Base-by-base conservation (phyloP, 768 basidiomycete genomes). In the Wakefieldia striispora region DNA sequence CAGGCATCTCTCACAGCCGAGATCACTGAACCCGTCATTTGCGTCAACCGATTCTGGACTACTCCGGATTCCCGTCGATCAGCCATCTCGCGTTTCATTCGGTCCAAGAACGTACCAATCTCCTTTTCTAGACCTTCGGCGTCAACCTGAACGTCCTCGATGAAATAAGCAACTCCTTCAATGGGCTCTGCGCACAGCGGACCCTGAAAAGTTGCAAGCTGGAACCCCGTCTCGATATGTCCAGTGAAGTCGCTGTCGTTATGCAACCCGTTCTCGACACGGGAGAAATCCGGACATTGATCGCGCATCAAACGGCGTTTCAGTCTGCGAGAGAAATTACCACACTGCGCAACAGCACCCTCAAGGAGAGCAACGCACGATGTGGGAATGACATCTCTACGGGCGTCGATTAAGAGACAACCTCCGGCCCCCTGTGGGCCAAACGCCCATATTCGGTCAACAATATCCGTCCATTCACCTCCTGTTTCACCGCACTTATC, bases 121-220 rank as follows among this genome's bases (percentile, higher is more conserved):
- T 91, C 87, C 56, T 76, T 83, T 51, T 78, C 77, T 34, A 91
- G 66, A 21, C 72, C 73, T 36, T 77, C 78, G 42, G 60, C 60
- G 56, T 92, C 81, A 19, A 91, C 72, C 13, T 79, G 75, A 3
- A 97, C 71, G 23, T 72, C 74, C 64, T 97, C 94, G 1, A 97
- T 79, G 52, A 95, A 90, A 71, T 87, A 98, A 0, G 85, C 91
- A 73, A 99, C 72, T 0, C 95, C 95, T 56, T 95, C 87, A 8
- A 97, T 83, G 2, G 97, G 97, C 66, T 99, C 97, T 7, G 86
- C 88, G 58, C 97, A 98, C 17, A 99, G 70, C 12, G 97, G 95
- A 0, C 97, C 97, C 68, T 95, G 92, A 65, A 93, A 88, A 2
- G 87, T 88, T 1, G 93, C 95, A 40, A 98, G 79, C 70, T 97